Percentiles rank a stretch among this genome's conserved stretches.
Evolutionary conservation across 108 stramenopile species (phyloP).

Genomic region (Pseudonitzschia delicatissima): DNA sequence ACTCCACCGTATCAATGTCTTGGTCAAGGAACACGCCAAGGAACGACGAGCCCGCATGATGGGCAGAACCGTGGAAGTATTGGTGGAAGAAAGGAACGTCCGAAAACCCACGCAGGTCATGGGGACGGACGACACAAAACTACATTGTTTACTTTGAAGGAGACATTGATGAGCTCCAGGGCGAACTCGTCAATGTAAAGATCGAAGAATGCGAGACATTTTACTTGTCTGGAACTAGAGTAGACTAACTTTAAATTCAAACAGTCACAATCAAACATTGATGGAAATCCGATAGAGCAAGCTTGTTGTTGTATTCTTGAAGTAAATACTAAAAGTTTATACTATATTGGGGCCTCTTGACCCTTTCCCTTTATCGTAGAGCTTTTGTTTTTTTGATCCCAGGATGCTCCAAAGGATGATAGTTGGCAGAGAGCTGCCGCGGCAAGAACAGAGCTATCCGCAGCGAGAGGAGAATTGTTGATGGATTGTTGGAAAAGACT

Average conservation of each 20-base stretch:
- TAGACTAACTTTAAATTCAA: conserved; percentile 7
- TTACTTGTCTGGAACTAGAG: conserved; percentile 62
- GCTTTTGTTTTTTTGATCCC: background rate
- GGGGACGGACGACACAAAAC: conserved; percentile 90
- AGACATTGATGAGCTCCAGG: conserved; percentile 82
- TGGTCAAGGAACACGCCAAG: conserved; percentile 83
- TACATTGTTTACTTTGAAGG: conserved; percentile 91
- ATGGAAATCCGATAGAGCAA: background rate
- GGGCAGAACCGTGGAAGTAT: conserved; percentile 85
- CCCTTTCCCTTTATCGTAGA: background rate
- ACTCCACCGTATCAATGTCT: conserved; percentile 81
- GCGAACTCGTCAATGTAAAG: conserved; percentile 82
- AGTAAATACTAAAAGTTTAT: background rate
- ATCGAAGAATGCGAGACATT: conserved; percentile 70
- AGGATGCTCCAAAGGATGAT: conserved; percentile 19
- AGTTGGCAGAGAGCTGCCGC: conserved; percentile 49
- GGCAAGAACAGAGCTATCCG: conserved; percentile 28
- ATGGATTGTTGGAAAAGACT: background rate
- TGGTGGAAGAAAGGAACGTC: conserved; percentile 95
- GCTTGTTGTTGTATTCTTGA: background rate
- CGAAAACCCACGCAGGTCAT: conserved; percentile 86
- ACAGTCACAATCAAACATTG: background rate
- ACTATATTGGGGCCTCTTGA: background rate
- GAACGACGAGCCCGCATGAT: conserved; percentile 90
- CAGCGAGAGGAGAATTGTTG: background rate